These are phyloP conservation scores for Globisporangium uncinulatum DNA, from an alignment of 352 stramenopile genomes.

Conservation along the genomic window DNA sequence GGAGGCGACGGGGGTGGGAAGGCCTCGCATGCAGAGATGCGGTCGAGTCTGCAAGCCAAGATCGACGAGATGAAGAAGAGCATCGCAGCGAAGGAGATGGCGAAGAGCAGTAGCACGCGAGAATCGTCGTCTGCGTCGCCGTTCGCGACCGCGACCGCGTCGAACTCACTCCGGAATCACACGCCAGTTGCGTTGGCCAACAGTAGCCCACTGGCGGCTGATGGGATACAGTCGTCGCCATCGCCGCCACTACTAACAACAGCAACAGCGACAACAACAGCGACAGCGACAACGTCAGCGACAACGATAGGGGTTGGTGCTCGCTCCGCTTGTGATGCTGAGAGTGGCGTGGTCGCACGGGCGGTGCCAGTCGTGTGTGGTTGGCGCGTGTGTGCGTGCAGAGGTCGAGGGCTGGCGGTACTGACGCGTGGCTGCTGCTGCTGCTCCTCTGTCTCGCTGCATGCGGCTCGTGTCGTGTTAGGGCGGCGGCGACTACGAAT, in stretches of 20 bases:
- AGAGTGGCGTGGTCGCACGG: background rate
- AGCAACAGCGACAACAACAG: background rate
- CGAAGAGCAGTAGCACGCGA: constrained; percentile 7
- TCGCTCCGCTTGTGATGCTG: background rate
- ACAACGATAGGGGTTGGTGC: background rate
- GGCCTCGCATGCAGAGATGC: background rate
- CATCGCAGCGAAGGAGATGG: constrained; percentile 24
- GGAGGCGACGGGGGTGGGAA: background rate
- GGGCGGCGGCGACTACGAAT: background rate
- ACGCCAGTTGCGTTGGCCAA: background rate
- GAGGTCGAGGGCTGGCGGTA: background rate
- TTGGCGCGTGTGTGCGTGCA: background rate
- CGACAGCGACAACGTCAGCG: background rate
- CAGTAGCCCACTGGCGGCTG: background rate
- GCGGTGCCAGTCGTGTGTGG: background rate
- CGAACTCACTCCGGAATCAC: background rate
- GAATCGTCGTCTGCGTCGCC: background rate
- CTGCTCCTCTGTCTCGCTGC: background rate
- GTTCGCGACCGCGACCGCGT: background rate
- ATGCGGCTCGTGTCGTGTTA: background rate
- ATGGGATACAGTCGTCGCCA: background rate
- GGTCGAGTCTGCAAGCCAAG: constrained; percentile 9
- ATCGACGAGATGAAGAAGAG: constrained; percentile 26
- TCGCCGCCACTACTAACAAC: background rate
- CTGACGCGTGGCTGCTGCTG: background rate